Base-by-base conservation (phyloP, 2,329 filamentous ascomycete species). In the Aspergillus pseudotamarii region DNA sequence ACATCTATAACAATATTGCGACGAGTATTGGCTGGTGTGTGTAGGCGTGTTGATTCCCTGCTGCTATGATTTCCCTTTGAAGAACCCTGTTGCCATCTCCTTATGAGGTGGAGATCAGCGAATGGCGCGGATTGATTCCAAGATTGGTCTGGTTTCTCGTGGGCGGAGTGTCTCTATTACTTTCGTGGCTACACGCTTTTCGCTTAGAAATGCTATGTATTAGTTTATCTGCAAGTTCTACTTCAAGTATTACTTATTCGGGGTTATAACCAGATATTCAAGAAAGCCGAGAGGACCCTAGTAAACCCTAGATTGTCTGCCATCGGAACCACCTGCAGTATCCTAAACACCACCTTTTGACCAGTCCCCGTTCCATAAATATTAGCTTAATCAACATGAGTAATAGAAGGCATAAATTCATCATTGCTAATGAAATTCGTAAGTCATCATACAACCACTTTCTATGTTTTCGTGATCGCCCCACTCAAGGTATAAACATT, bases 401-500 rank as follows among this genome's bases (percentile, higher is more conserved):
- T 51, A 32, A 51, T 12, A 32, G 28, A 34, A 10, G 28, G 3
- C n/a, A 51, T n/a, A n/a, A 21, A 51, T 48, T 26, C 16, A 32
- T 19, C 48, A n/a, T 2, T n/a, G 9, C 19, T 16, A 38, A 55
- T n/a, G 51, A 55, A 55, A 55, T 30, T 55, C 51, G 34, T 55
- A 14, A 55, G 1, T 38, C 51, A 21, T 55, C 38, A 55, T 14
- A 11, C 14, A 38, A 23, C 26, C 28, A 26, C 14, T 21, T 10
- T 23, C 4, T 11, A 46, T 46, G n/a, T 11, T 6, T 36, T 36
- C 32, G 51, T 21, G 19, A 16, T 21, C 16, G 32, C 14, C 26
- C 10, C 10, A 30, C 19, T 71, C 67, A 79, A 38, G 73, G 73
- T 60, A 79, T 76, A 58, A 78, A 75, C 66, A 79, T 73, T 23